phyloP scores from a whole-genome alignment of 352 stramenopile species.

The Pythium dissimile region DNA sequence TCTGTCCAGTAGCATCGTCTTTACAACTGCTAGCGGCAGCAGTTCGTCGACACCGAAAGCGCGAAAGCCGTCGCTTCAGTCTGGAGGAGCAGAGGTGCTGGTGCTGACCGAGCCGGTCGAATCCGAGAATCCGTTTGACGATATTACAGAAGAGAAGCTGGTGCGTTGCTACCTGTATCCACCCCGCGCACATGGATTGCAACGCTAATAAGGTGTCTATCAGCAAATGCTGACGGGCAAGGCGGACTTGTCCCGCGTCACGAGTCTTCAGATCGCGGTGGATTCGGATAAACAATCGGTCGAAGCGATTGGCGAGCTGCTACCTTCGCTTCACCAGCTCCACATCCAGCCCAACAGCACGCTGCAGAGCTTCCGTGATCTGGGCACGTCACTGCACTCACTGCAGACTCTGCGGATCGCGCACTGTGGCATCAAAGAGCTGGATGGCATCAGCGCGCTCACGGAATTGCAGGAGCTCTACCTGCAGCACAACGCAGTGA shows the following conservation, averaged over 20 bases:
- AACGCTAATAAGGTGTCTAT: background rate
- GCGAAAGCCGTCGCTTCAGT: background rate
- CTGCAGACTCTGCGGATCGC: constrained; percentile 65
- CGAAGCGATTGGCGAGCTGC: constrained; percentile 69
- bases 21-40: background rate
- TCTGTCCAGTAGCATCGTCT: no score
- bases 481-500: constrained; percentile 72
- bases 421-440: constrained; percentile 63
- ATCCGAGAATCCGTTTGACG: constrained; percentile 70
- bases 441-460: constrained; percentile 85
- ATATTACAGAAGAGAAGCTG: constrained; percentile 76
- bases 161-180: constrained; percentile 18
- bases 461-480: constrained; percentile 75
- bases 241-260: constrained; percentile 54
- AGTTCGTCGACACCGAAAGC: constrained; percentile 16
- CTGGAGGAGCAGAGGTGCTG: background rate
- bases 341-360: constrained; percentile 50
- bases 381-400: constrained; percentile 72
- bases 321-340: constrained; percentile 71
- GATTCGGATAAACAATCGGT: constrained; percentile 81
- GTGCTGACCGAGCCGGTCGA: background rate
- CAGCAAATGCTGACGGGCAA: constrained; percentile 63
- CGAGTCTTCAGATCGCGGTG: constrained; percentile 56
- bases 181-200: background rate
- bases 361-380: constrained; percentile 73